Percentiles rank a stretch among this genome's conserved stretches.
Evolutionary conservation across 176 grass and related monocot species (phyloP).

Genomic region (Phyllostachys edulis): DNA sequence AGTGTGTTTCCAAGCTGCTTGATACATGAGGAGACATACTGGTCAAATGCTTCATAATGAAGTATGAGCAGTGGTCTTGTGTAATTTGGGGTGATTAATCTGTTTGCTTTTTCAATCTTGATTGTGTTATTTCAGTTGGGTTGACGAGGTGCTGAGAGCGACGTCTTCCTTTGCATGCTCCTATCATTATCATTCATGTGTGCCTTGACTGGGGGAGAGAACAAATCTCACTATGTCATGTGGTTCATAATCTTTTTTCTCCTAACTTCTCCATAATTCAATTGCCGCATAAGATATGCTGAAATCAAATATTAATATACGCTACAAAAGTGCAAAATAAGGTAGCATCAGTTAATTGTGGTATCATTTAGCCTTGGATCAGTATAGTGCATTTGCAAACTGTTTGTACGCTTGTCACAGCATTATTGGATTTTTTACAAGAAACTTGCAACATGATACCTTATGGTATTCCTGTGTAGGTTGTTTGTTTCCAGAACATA

Average conservation of each 20-base stretch:
- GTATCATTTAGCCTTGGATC: neutral
- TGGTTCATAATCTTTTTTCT: neutral
- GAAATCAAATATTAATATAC: neutral
- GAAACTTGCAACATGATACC: neutral
- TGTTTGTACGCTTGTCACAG: neutral
- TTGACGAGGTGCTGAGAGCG: conserved; percentile 6
- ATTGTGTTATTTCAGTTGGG: neutral
- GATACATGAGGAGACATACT: neutral
- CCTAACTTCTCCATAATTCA: neutral
- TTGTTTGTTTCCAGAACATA: neutral
- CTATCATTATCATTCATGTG: neutral
- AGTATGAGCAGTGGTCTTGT: neutral
- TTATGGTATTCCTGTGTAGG: neutral
- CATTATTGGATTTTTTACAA: neutral
- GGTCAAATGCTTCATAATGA: neutral
- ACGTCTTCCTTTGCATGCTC: neutral
- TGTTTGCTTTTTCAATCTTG: neutral
- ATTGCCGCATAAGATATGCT: neutral
- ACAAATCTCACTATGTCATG: neutral
- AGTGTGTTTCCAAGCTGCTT: neutral
- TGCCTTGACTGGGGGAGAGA: neutral
- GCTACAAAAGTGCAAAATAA: neutral
- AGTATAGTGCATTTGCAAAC: neutral
- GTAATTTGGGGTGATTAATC: neutral
- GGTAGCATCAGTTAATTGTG: neutral